Base-by-base conservation (phyloP, 768 basidiomycete genomes). In the Ramaria sp. region DNA sequence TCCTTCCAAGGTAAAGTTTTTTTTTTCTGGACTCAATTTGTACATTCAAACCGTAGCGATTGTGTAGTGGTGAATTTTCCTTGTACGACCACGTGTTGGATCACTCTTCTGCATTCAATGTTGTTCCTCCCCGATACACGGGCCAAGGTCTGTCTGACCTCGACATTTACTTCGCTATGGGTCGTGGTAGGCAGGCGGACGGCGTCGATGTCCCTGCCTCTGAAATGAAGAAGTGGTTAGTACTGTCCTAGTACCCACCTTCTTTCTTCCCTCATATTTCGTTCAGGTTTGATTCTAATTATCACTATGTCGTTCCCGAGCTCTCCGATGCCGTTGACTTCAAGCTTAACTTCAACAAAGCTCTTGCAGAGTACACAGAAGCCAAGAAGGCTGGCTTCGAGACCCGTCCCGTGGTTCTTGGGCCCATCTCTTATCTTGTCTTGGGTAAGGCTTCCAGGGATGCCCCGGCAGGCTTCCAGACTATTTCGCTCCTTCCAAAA, bases 151-250 rank as follows among this genome's bases (percentile, higher is more conserved):
- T 99, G 51, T 89, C 90, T 27, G 77, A 82, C 59, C 83, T 98
- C 60, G 95, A 99, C 71, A 83, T 93, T 67, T 96, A 89, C 74
- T 98, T 99, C 64, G 96, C 96, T 63, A 94, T 98, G 88, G 96
- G 95, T 52, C 95, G 96, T 72, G 96, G 96, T 56, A 90, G 95
- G 61, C 96, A 99, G 72, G 78, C 86, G 39, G 88, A 82, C 59
- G 85, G 83, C 57, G 94, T 98, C 63, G 96, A 99, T 73, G 92
- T 98, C 60, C 91, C 90, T 48, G 92, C 94, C 47, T 91, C 81
- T 60, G 94, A 97, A 77, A 98, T 98, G 96, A 97, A 96, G 81
- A 98, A 98, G 73, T 99, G 96, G 95, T 90, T 83, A 74, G 28
- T 36, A 38, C 42, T 32, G 24, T 18, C 54, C 27, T 56, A 55